Evolutionary conservation across 192 early-diverging fungal genomes (phyloP).

Genomic region (Rhizophagus prolifer): DNA sequence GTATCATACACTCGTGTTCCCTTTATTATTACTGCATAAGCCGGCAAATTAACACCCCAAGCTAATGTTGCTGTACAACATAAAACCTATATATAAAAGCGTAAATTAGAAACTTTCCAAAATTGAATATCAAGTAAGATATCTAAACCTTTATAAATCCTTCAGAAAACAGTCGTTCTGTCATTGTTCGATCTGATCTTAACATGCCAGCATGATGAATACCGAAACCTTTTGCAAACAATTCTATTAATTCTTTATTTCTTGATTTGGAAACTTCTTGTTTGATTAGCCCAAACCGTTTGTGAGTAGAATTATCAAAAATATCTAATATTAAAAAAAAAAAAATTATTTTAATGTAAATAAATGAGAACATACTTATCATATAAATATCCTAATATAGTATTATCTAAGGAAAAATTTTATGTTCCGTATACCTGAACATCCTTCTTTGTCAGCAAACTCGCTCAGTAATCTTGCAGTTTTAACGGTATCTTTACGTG

Average conservation of each 20-base stretch:
- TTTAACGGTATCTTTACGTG: conserved; percentile 97
- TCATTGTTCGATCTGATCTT: conserved; percentile 80
- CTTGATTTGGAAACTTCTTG: conserved; percentile 70
- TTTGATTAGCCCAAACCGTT: conserved; percentile 48
- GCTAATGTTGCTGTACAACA: conserved; percentile 98
- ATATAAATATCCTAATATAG: too few species aligned
- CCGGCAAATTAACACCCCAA: conserved; percentile 99
- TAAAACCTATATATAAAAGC: conserved; percentile 58
- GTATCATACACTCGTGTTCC: conserved; percentile 96
- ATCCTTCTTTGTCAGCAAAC: conserved; percentile 65
- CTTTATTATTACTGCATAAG: conserved; percentile 98
- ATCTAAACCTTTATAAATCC: conserved; percentile 64
- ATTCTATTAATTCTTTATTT: conserved; percentile 86
- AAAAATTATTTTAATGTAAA: not conserved
- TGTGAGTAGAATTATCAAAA: conserved; percentile 60
- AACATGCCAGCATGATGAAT: conserved; percentile 99
- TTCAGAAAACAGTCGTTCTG: conserved; percentile 86
- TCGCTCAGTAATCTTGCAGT: conserved; percentile 81
- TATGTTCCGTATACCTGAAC: conserved; percentile 51
- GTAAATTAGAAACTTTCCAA: not conserved
- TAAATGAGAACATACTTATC: not conserved
- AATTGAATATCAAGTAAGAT: not conserved
- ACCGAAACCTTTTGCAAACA: conserved; percentile 81
- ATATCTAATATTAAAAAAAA: conserved; percentile 39
- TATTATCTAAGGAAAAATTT: too few species aligned